Conservation (phyloP, 192 early-diverging fungal genomes). For the Coemansia reversa region DNA sequence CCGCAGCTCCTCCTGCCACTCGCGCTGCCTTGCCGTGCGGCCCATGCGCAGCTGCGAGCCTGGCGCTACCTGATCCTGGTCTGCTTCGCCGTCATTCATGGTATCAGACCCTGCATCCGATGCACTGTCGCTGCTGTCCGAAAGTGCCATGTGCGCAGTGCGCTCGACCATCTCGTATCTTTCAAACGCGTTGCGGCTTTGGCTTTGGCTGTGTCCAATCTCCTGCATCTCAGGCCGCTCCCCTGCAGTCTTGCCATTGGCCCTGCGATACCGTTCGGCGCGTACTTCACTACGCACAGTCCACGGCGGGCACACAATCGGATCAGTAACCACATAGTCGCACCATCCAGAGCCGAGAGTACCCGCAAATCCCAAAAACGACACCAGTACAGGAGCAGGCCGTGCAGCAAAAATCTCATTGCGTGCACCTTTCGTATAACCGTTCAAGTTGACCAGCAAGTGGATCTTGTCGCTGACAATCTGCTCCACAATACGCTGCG, state of each 20-base stretch:
- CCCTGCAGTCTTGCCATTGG: not conserved
- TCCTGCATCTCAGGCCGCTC: conserved; percentile 35
- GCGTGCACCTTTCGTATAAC: conserved; percentile 93
- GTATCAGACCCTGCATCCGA: not conserved
- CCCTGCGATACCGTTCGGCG: conserved; percentile 38
- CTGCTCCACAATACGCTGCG: conserved; percentile 72
- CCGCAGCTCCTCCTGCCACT: conserved; percentile 56
- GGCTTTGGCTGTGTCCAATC: conserved; percentile 3
- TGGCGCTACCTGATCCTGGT: not conserved
- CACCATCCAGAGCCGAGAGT: conserved; percentile 85
- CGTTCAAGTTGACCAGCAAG: conserved; percentile 89
- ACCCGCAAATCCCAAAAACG: conserved; percentile 93
- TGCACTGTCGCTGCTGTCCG: conserved; percentile 1
- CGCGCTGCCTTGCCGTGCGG: conserved; percentile 17
- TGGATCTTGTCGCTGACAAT: conserved; percentile 80
- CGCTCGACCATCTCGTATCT: conserved; percentile 29
- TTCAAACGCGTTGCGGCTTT: not conserved
- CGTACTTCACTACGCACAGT: conserved; percentile 63
- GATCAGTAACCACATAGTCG: conserved; percentile 79
- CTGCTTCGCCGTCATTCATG: not conserved
- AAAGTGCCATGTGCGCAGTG: conserved; percentile 7
- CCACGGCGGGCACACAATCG: conserved; percentile 70
- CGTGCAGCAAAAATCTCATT: conserved; percentile 94
- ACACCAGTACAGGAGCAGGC: conserved; percentile 83
- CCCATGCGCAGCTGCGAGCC: not conserved